A percentile compares a stretch with the other conserved stretches of the same genome.
phyloP scores from a whole-genome alignment of 164 flowering plant species.

The Tetrastigma voinierianum region DNA sequence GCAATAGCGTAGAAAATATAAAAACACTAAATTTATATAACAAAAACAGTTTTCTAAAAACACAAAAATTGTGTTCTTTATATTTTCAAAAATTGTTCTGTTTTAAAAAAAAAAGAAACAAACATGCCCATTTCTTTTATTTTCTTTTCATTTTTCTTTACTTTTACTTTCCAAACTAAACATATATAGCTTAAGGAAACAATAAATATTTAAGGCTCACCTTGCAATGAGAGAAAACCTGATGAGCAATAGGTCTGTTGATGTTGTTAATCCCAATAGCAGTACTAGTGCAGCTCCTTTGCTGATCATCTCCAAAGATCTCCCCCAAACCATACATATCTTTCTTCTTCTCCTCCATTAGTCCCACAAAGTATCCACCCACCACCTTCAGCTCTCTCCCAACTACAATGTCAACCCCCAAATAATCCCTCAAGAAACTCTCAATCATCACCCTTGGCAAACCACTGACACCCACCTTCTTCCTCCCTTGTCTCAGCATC shows the following conservation, averaged over 20 bases:
- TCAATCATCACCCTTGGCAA: conserved; percentile 49
- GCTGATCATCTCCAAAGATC: conserved; percentile 3
- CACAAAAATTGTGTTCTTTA: no score
- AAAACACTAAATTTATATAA: no score
- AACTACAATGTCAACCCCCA: conserved; percentile 35
- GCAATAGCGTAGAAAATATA: no score
- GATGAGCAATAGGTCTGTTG: conserved; percentile 19
- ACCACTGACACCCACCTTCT: conserved; percentile 32
- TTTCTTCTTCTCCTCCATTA: conserved; percentile 38
- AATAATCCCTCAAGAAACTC: conserved; percentile 45
- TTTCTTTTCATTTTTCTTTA: no score
- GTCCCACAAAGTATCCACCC: conserved; percentile 39
- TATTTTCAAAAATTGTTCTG: no score
- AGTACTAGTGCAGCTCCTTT: conserved; percentile 1
- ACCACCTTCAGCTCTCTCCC: conserved; percentile 42
- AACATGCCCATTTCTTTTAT: no score
- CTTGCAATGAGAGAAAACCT: conserved; percentile 40
- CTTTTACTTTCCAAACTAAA: no score
- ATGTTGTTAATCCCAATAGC: conserved; percentile 29
- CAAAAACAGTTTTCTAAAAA: no score
- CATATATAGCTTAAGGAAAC: no score
- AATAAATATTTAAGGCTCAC: conserved; percentile 10
- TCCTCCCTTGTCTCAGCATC: conserved; percentile 27
- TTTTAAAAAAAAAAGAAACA: no score
- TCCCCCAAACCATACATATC: conserved; percentile 1